Evolutionary conservation across 2,329 filamentous ascomycete genomes (phyloP).

Genomic region (Beauveria caledonica): DNA sequence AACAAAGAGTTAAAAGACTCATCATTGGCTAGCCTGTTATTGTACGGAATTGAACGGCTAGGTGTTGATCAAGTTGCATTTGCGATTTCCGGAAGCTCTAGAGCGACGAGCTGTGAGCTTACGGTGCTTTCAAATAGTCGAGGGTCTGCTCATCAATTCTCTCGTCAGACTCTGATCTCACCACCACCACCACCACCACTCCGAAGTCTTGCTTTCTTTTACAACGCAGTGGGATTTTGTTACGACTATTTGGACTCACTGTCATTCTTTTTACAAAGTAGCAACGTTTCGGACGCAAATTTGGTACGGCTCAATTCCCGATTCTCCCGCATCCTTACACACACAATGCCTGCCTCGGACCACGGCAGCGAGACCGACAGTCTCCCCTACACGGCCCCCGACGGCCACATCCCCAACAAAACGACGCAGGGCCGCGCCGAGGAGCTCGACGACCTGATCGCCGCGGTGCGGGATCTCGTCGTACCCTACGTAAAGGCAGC

Average conservation of each 20-base stretch:
- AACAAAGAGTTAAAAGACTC: neutral
- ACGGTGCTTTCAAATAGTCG: conserved; percentile 7
- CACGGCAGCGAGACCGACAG: conserved; percentile 6
- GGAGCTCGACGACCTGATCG: conserved; percentile 47
- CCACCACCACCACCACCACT: neutral
- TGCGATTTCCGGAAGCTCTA: neutral
- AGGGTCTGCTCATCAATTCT: neutral
- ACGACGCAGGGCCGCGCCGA: conserved; percentile 4
- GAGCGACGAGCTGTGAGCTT: neutral
- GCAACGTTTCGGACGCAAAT: neutral
- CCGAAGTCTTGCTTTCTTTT: neutral
- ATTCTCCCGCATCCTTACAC: neutral
- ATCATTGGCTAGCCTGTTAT: neutral
- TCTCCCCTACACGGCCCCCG: neutral
- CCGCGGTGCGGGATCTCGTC: conserved; percentile 58
- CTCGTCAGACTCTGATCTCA: neutral
- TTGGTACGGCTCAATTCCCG: no score
- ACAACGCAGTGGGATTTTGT: neutral
- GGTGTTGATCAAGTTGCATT: conserved; percentile 6
- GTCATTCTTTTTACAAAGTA: neutral
- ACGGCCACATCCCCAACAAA: neutral
- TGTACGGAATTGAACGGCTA: conserved; percentile 9
- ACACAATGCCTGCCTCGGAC: conserved; percentile 7
- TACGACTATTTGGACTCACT: neutral
- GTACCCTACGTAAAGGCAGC: conserved; percentile 62